Percentiles rank a stretch among this genome's conserved stretches.
phyloP scores from a whole-genome alignment of 2,329 filamentous ascomycete genomes.

The Neofusicoccum laricinum region DNA sequence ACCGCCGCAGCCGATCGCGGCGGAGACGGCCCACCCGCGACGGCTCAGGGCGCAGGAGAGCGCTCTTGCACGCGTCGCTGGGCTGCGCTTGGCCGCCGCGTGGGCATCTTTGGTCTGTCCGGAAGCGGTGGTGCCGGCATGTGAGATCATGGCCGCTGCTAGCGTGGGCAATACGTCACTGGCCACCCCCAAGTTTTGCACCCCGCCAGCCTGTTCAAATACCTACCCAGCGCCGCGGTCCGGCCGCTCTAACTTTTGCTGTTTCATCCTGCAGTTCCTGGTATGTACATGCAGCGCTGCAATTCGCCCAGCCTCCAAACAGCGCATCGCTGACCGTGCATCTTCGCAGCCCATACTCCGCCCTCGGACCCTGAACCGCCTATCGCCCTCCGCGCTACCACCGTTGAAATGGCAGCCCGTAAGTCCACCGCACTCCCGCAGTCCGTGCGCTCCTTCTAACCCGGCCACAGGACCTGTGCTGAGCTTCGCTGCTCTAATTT shows the following conservation, averaged over 20 bases:
- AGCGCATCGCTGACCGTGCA: background rate
- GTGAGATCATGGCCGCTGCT: constrained; percentile 2
- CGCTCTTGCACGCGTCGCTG: background rate
- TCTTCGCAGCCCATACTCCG: background rate
- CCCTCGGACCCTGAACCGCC: background rate
- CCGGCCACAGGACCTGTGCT: constrained; percentile 50
- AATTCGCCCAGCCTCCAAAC: constrained; percentile 1
- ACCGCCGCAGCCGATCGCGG: constrained; percentile 4
- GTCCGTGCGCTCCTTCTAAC: background rate
- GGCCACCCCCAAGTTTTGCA: background rate
- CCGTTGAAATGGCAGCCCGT: constrained; percentile 22
- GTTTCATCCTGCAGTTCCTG: constrained; percentile 13
- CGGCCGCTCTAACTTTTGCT: background rate
- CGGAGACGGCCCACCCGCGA: background rate
- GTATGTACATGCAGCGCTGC: background rate
- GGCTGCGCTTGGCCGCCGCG: background rate
- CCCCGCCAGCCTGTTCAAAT: background rate
- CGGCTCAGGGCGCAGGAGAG: background rate
- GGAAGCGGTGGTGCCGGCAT: background rate
- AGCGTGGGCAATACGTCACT: background rate
- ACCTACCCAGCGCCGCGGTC: background rate
- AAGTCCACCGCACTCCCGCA: constrained; percentile 16
- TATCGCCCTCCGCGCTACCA: background rate
- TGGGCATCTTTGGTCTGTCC: background rate
- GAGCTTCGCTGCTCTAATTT: constrained; percentile 57